Evolutionary conservation across 768 basidiomycete species (phyloP).

Genomic region (Boletus rex-veris): DNA sequence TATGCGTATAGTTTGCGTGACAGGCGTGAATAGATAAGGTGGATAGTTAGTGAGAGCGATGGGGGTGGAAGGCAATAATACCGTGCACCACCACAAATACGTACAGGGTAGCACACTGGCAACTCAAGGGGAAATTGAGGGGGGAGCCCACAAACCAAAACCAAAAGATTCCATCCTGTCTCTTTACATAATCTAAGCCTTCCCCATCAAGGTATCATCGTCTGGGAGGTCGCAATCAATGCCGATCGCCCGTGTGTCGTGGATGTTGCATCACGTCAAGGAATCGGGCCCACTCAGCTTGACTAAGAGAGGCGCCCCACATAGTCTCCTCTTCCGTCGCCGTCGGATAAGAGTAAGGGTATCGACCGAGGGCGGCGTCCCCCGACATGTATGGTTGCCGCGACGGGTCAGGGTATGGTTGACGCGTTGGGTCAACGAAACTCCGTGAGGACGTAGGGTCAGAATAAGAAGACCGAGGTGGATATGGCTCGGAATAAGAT

Average conservation of each 20-base stretch:
- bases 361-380: conserved; percentile 21
- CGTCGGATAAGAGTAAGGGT: conserved; percentile 40
- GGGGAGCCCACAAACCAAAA: conserved; percentile 17
- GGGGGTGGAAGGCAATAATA: conserved; percentile 1
- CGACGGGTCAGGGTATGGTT: conserved; percentile 25
- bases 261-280: conserved; percentile 62
- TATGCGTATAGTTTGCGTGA: conserved; percentile 19
- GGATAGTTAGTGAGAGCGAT: conserved; percentile 3
- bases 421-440: conserved; percentile 19
- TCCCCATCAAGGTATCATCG: conserved; percentile 11
- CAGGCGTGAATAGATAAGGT: conserved; percentile 12
- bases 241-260: conserved; percentile 29
- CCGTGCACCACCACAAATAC: conserved; percentile 23
- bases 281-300: conserved; percentile 68
- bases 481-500: conserved; percentile 26
- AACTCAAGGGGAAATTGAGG: conserved; percentile 10
- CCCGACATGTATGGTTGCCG: conserved; percentile 27
- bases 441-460: conserved; percentile 25
- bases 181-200: conserved; percentile 26
- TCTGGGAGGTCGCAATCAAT: conserved; percentile 12
- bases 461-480: conserved; percentile 24
- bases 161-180: conserved; percentile 24
- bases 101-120: conserved; percentile 20
- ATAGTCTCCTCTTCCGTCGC: conserved; percentile 56
- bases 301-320: conserved; percentile 77